phyloP scores from a whole-genome alignment of 129 eudicot species.

The Pittosporum tobira region DNA sequence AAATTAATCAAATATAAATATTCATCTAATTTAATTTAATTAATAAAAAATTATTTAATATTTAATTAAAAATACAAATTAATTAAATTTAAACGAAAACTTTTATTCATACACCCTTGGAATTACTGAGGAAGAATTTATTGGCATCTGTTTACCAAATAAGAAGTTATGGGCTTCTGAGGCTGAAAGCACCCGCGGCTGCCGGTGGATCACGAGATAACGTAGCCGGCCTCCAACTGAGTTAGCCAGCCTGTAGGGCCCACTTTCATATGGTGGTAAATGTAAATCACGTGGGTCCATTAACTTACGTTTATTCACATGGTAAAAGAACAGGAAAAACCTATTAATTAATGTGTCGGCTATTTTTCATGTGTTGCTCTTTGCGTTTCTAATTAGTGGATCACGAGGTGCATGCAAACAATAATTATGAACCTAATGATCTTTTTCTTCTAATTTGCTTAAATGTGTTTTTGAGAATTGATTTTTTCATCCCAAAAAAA shows the following conservation, averaged over 20 bases:
- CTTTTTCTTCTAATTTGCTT: background rate
- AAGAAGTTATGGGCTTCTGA: background rate
- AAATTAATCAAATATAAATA: too few relatives aligned
- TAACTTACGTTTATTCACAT: conserved; percentile 21
- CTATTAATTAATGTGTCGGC: too few relatives aligned
- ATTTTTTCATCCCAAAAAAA: too few relatives aligned
- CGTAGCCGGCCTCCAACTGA: conserved; percentile 20
- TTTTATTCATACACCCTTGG: background rate
- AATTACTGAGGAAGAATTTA: background rate
- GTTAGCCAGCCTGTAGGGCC: conserved; percentile 23
- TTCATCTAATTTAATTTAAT: too few relatives aligned
- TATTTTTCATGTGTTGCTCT: background rate
- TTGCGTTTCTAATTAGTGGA: background rate
- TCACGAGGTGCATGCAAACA: background rate
- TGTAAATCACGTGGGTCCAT: conserved; percentile 31
- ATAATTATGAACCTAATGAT: background rate
- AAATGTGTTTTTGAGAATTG: too few relatives aligned
- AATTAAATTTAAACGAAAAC: too few relatives aligned
- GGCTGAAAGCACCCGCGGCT: conserved; percentile 15
- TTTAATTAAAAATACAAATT: too few relatives aligned
- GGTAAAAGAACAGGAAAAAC: background rate
- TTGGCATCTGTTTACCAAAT: background rate
- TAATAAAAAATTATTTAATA: too few relatives aligned
- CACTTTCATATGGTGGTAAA: conserved; percentile 18
- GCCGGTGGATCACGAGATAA: conserved; percentile 36